A percentile compares a stretch with the other conserved stretches of the same genome.
These are phyloP conservation scores for Pythium apleroticum DNA, from an alignment of 352 stramenopile genomes.

Conservation along the genomic window DNA sequence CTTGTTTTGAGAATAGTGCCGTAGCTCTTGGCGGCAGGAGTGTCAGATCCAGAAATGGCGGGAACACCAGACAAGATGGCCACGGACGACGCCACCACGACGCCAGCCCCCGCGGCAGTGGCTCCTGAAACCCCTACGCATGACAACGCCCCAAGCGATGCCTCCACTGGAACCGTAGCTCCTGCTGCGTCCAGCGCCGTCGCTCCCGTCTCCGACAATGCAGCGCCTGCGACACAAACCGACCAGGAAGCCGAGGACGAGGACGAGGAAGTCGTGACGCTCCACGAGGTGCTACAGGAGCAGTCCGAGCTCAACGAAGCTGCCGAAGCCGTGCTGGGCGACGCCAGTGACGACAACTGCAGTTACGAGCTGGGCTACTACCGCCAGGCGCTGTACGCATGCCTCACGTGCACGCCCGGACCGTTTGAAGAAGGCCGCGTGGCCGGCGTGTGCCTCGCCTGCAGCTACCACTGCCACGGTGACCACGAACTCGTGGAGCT, in stretches of 20 bases:
- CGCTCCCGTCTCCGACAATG: neutral
- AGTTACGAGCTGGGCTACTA: constrained; percentile 70
- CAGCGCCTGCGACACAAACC: neutral
- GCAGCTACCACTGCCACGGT: constrained; percentile 71
- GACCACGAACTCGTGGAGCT: constrained; percentile 78
- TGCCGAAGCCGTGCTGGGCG: constrained; percentile 59
- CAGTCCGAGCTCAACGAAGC: constrained; percentile 55
- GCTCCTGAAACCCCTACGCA: neutral
- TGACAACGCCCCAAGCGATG: neutral
- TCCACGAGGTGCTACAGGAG: constrained; percentile 59
- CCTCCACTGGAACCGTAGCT: neutral
- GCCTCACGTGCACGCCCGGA: constrained; percentile 64
- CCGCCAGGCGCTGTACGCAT: constrained; percentile 68
- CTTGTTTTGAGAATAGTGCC: neutral
- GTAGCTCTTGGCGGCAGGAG: neutral
- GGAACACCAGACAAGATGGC: constrained; percentile 7
- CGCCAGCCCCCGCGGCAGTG: neutral
- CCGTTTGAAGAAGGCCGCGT: constrained; percentile 32
- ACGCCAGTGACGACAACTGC: constrained; percentile 59
- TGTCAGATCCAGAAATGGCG: constrained; percentile 11
- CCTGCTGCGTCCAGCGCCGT: neutral
- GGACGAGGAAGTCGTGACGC: constrained; percentile 55
- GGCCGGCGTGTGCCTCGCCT: constrained; percentile 67
- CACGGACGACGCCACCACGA: neutral
- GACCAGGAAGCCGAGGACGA: constrained; percentile 21